Percentiles rank a stretch among this genome's conserved stretches.
phyloP scores from a whole-genome alignment of 306 rosid genomes.

The Adenanthera pavonina region DNA sequence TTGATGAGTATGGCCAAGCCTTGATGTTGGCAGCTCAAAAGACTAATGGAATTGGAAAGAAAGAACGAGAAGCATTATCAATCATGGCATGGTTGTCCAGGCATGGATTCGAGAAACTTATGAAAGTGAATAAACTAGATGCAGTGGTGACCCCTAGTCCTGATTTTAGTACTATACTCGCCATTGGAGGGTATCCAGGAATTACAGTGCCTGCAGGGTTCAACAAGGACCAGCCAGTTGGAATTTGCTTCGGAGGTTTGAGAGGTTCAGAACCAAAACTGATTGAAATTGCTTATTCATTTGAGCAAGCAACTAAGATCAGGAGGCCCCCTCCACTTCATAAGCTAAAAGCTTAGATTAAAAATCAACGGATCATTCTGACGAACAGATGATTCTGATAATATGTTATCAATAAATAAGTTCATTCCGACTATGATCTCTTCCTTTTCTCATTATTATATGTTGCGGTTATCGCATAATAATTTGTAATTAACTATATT shows the following conservation, averaged over 20 bases:
- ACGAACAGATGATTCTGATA: background rate
- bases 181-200: slow-evolving; percentile 73
- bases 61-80: slow-evolving; percentile 31
- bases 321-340: slow-evolving; percentile 65
- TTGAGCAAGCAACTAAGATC: slow-evolving; percentile 71
- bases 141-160: slow-evolving; percentile 55
- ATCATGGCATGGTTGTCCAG: slow-evolving; percentile 32
- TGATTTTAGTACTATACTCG: slow-evolving; percentile 43
- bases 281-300: slow-evolving; percentile 66
- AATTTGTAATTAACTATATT: background rate
- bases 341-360: slow-evolving; percentile 11
- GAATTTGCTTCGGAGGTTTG: slow-evolving; percentile 71
- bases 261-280: slow-evolving; percentile 69
- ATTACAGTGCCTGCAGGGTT: slow-evolving; percentile 75
- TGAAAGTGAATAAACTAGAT: slow-evolving; percentile 48
- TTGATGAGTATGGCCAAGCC: slow-evolving; percentile 44
- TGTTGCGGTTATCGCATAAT: background rate
- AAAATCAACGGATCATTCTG: background rate
- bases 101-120: slow-evolving; percentile 47
- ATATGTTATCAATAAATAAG: background rate
- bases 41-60: slow-evolving; percentile 42
- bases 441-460: background rate
- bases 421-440: background rate
- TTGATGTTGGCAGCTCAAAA: slow-evolving; percentile 39
- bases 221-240: slow-evolving; percentile 54